These are phyloP conservation scores for Globisporangium apiculatum DNA, from an alignment of 352 stramenopile genomes.

Conservation along the genomic window DNA sequence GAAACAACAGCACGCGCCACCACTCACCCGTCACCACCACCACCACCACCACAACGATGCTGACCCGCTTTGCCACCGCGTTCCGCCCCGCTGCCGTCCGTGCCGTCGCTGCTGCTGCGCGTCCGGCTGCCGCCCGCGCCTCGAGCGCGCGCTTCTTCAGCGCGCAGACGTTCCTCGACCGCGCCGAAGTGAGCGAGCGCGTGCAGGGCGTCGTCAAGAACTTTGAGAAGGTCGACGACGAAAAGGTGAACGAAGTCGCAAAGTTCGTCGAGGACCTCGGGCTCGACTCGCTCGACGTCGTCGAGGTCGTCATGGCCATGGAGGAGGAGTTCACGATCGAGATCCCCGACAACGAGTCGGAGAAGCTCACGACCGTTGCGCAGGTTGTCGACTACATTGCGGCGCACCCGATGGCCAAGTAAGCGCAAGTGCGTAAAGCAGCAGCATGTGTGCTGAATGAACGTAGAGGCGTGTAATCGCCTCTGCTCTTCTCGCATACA, in stretches of 20 bases:
- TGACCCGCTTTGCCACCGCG: constrained; percentile 74
- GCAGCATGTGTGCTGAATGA: too few relatives aligned
- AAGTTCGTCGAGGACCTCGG: constrained; percentile 98
- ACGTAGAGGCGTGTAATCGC: too few relatives aligned
- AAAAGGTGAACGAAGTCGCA: constrained; percentile 88
- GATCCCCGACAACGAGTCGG: constrained; percentile 99
- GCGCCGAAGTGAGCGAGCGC: constrained; percentile 94
- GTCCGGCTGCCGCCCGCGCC: constrained; percentile 20
- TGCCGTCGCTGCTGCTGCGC: constrained; percentile 27
- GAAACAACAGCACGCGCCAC: too few relatives aligned
- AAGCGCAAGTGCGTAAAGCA: constrained; percentile 29
- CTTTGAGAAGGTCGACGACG: constrained; percentile 98
- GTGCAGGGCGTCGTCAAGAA: constrained; percentile 98
- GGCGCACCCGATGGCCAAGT: constrained; percentile 99
- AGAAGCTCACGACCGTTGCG: constrained; percentile 96
- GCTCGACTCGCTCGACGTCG: constrained; percentile 97
- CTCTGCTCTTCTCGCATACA: background rate
- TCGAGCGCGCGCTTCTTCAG: constrained; percentile 60
- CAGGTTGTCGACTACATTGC: constrained; percentile 99
- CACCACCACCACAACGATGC: constrained; percentile 39
- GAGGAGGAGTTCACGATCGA: constrained; percentile 99
- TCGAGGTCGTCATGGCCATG: constrained; percentile 98
- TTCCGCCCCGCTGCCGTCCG: constrained; percentile 56
- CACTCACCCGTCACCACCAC: background rate
- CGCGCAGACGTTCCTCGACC: constrained; percentile 85